These are phyloP conservation scores for Ustilago shanxiensis DNA, from an alignment of 1,284 basidiomycete genomes.

Conservation along the genomic window DNA sequence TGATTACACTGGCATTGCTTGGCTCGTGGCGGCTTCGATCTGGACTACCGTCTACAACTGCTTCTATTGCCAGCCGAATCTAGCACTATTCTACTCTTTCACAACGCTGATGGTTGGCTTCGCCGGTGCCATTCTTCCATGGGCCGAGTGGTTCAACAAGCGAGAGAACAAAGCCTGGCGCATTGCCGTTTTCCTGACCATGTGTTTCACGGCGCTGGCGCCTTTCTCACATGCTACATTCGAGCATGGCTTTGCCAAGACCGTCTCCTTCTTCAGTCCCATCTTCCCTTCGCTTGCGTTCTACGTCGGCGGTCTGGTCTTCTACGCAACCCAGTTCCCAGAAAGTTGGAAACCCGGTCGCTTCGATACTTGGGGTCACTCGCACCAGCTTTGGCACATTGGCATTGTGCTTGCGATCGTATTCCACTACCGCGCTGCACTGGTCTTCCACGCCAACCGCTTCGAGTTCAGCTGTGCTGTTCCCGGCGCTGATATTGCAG, in stretches of 20 bases:
- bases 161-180: slow-evolving; percentile 62
- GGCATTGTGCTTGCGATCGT: slow-evolving; percentile 66
- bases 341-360: slow-evolving; percentile 64
- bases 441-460: slow-evolving; percentile 62
- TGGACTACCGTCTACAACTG: slow-evolving; percentile 68
- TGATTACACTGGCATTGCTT: slow-evolving; percentile 69
- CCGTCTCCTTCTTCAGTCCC: slow-evolving; percentile 61
- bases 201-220: slow-evolving; percentile 64
- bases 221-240: slow-evolving; percentile 66
- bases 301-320: slow-evolving; percentile 63
- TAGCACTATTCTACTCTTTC: slow-evolving; percentile 63
- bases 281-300: slow-evolving; percentile 62
- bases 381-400: slow-evolving; percentile 69
- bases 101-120: slow-evolving; percentile 63
- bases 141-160: slow-evolving; percentile 68
- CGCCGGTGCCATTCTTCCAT: slow-evolving; percentile 66
- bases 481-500: slow-evolving; percentile 18
- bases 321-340: slow-evolving; percentile 66
- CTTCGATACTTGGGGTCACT: slow-evolving; percentile 66
- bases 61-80: slow-evolving; percentile 69
- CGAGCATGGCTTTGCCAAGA: slow-evolving; percentile 63
- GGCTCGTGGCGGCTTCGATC: slow-evolving; percentile 68
- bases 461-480: slow-evolving; percentile 64
- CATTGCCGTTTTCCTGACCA: slow-evolving; percentile 65
- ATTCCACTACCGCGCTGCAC: slow-evolving; percentile 64